Evolutionary conservation across 345 rosid species (phyloP).

Genomic region (Kandelia obovata): DNA sequence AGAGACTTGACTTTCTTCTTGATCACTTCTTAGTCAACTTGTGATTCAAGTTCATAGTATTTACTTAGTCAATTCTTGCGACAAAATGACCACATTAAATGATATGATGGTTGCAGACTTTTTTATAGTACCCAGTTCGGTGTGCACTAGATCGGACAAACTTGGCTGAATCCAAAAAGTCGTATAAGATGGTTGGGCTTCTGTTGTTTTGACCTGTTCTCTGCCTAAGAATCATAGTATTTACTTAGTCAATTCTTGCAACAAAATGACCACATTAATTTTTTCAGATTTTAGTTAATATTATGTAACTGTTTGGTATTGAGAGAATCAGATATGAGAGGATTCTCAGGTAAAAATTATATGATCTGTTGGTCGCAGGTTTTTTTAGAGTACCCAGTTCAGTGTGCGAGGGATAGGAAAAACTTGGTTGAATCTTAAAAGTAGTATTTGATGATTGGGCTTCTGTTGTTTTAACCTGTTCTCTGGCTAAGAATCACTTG

Average conservation of each 20-base stretch:
- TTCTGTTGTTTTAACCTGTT: background rate
- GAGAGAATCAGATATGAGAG: background rate
- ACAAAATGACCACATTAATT: background rate
- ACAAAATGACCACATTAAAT: background rate
- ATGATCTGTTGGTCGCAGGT: no score
- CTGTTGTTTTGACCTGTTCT: no score
- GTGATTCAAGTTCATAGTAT: background rate
- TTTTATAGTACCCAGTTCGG: no score
- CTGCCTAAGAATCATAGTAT: no score
- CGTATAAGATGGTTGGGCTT: no score
- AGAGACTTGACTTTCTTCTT: constrained; percentile 1
- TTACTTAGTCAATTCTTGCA: background rate
- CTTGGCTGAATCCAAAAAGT: no score
- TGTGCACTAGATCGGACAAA: no score
- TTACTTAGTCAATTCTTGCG: background rate
- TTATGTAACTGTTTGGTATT: background rate
- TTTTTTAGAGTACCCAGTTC: no score
- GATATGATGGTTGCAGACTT: background rate
- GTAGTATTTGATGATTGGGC: background rate
- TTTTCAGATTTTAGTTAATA: background rate
- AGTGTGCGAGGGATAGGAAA: no score
- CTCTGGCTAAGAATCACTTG: background rate
- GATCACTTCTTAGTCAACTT: background rate
- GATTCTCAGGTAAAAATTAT: background rate
- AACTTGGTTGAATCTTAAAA: no score